Percentiles rank a stretch among this genome's conserved stretches.
Evolutionary conservation across 148 eudicot species (phyloP).

Genomic region (Camellia granthamiana): DNA sequence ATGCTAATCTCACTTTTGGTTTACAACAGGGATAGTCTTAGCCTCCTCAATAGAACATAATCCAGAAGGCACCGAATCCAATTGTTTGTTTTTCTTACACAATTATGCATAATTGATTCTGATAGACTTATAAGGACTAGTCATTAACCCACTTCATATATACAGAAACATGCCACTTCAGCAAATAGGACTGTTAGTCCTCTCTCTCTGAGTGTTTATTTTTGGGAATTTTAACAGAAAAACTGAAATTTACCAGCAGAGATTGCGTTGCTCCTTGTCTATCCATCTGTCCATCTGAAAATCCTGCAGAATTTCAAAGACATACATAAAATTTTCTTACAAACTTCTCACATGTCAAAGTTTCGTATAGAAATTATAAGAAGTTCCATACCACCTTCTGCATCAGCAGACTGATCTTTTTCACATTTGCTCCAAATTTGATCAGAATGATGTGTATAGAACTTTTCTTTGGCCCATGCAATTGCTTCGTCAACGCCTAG

Average conservation of each 20-base stretch:
- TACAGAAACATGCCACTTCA: background rate
- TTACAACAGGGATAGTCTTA: no score
- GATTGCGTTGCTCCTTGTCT: conserved; percentile 16
- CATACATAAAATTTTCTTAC: background rate
- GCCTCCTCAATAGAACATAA: no score
- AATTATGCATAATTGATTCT: background rate
- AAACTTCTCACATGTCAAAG: background rate
- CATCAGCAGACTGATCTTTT: conserved; percentile 13
- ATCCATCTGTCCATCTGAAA: conserved; percentile 17
- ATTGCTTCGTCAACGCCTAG: conserved; percentile 64
- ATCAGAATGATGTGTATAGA: conserved; percentile 28
- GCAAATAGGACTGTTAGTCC: background rate
- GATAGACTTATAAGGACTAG: background rate
- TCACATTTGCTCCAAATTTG: conserved; percentile 18
- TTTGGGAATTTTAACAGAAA: background rate
- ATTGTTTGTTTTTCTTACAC: background rate
- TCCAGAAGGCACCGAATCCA: no score
- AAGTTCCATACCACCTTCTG: conserved; percentile 7
- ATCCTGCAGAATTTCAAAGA: conserved; percentile 21
- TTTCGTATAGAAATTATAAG: background rate
- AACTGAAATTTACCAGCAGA: conserved; percentile 12
- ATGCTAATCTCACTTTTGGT: no score
- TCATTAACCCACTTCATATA: background rate
- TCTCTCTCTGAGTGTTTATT: no score
- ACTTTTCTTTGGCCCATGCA: conserved; percentile 82